phyloP scores from a whole-genome alignment of 805 yeast species.

The Ogataea glucozyma region DNA sequence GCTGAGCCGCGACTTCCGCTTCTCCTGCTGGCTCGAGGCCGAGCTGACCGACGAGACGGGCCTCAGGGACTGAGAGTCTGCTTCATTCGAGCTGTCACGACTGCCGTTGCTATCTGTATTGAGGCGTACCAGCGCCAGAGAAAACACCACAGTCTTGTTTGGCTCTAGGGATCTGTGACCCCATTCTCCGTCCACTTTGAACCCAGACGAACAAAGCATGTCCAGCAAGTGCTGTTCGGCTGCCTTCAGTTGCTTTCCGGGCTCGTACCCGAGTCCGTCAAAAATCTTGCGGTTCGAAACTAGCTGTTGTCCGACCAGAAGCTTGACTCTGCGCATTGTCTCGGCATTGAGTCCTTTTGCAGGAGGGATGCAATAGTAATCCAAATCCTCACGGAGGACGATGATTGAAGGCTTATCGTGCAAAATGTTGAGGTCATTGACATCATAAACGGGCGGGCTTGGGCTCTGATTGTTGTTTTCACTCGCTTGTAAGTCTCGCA shows the following conservation, averaged over 20 bases:
- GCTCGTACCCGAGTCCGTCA: conserved; percentile 70
- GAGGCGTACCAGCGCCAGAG: conserved; percentile 71
- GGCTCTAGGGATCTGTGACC: conserved; percentile 90
- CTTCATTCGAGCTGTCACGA: conserved; percentile 16
- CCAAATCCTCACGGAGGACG: conserved; percentile 90
- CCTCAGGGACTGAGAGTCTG: conserved; percentile 37
- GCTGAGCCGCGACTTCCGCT: conserved; percentile 59
- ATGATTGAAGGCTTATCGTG: conserved; percentile 86
- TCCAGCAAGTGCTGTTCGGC: conserved; percentile 95
- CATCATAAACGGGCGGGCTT: conserved; percentile 31
- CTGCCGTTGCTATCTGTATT: conserved; percentile 30
- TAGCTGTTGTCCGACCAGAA: conserved; percentile 69
- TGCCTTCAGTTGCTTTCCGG: conserved; percentile 63
- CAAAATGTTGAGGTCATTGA: conserved; percentile 59
- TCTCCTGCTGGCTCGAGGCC: conserved; percentile 20
- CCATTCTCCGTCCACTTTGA: conserved; percentile 68
- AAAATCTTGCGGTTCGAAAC: conserved; percentile 62
- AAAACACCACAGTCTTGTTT: conserved; percentile 80
- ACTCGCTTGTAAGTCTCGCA: conserved; percentile 52
- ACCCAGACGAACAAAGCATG: conserved; percentile 92
- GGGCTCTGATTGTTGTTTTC: conserved; percentile 34
- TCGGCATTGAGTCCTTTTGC: conserved; percentile 52
- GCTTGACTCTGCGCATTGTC: conserved; percentile 67
- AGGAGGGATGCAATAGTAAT: conserved; percentile 88
- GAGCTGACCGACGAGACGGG: conserved; percentile 30